These are phyloP conservation scores for Wickerhamiella australiensis DNA, from an alignment of 805 yeast genomes.

Conservation along the genomic window DNA sequence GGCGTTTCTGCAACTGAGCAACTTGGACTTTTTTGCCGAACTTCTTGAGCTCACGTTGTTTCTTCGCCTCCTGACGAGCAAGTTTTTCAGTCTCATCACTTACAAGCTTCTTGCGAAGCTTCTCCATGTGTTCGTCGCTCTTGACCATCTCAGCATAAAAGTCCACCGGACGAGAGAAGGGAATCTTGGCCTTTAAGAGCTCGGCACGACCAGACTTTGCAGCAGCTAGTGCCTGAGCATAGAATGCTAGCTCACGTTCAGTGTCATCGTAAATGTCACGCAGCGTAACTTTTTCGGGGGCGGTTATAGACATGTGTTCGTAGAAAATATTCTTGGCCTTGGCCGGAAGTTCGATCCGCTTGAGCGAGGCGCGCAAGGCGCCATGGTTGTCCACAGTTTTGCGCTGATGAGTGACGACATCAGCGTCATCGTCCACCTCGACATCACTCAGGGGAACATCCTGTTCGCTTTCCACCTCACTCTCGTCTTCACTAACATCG, in stretches of 20 bases:
- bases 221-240: constrained; percentile 85
- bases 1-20: constrained; percentile 86
- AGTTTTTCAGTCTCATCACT: constrained; percentile 60
- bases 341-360: constrained; percentile 32
- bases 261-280: constrained; percentile 90
- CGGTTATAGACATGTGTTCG: constrained; percentile 69
- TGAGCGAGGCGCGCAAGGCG: constrained; percentile 38
- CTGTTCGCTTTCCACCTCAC: constrained; percentile 57
- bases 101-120: constrained; percentile 66
- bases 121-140: constrained; percentile 96
- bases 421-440: constrained; percentile 88
- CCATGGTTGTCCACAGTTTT: constrained; percentile 75
- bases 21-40: constrained; percentile 95
- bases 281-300: constrained; percentile 47
- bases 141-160: constrained; percentile 98
- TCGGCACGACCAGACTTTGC: constrained; percentile 61
- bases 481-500: constrained; percentile 41
- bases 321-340: constrained; percentile 57
- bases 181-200: constrained; percentile 52
- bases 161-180: constrained; percentile 87
- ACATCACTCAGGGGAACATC: constrained; percentile 85
- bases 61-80: constrained; percentile 85
- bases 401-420: constrained; percentile 83
- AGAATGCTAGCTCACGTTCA: constrained; percentile 88
- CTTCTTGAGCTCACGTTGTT: constrained; percentile 89